A percentile compares a stretch with the other conserved stretches of the same genome.
phyloP scores from a whole-genome alignment of 2,329 filamentous ascomycete species.

The Pezicula rhizophila region DNA sequence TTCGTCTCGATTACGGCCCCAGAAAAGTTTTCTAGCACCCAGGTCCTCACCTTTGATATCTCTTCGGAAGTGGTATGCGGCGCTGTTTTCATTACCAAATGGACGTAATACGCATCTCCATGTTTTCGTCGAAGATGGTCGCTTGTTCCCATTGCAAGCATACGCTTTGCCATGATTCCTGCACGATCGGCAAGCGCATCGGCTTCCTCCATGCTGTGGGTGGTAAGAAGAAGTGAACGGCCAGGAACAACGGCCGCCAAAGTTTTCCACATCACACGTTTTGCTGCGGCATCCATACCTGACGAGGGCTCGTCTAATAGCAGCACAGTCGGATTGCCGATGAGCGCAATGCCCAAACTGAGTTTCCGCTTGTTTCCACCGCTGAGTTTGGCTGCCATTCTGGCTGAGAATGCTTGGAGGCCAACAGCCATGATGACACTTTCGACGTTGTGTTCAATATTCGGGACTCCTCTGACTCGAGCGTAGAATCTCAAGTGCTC shows the following conservation, averaged over 20 bases:
- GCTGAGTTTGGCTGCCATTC: slow-evolving; percentile 74
- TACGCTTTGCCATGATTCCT: slow-evolving; percentile 77
- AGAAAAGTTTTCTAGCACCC: slow-evolving; percentile 57
- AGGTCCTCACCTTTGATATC: slow-evolving; percentile 58
- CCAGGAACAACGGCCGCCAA: slow-evolving; percentile 67
- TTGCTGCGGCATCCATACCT: slow-evolving; percentile 84
- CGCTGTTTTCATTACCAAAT: slow-evolving; percentile 69
- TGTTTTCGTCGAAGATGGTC: slow-evolving; percentile 67
- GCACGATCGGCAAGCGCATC: slow-evolving; percentile 79
- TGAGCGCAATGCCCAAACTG: slow-evolving; percentile 80
- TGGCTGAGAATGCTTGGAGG: slow-evolving; percentile 60
- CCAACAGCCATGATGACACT: slow-evolving; percentile 79
- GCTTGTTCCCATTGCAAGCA: slow-evolving; percentile 78
- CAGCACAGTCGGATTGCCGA: slow-evolving; percentile 84
- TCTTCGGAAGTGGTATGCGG: slow-evolving; percentile 66
- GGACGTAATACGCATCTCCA: slow-evolving; percentile 74
- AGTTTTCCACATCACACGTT: slow-evolving; percentile 89
- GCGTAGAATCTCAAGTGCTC: slow-evolving; percentile 90
- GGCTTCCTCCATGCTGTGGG: slow-evolving; percentile 93
- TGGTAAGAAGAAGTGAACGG: slow-evolving; percentile 80
- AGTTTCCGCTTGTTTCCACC: slow-evolving; percentile 95
- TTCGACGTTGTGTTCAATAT: slow-evolving; percentile 70
- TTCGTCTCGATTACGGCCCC: slow-evolving; percentile 64
- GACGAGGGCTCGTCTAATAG: slow-evolving; percentile 85
- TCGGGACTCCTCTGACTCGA: slow-evolving; percentile 68